Evolutionary conservation across 805 yeast genomes (phyloP), one percentile per base, ranked within the genome.

Genomic region (Wickerhamiella australiensis): DNA sequence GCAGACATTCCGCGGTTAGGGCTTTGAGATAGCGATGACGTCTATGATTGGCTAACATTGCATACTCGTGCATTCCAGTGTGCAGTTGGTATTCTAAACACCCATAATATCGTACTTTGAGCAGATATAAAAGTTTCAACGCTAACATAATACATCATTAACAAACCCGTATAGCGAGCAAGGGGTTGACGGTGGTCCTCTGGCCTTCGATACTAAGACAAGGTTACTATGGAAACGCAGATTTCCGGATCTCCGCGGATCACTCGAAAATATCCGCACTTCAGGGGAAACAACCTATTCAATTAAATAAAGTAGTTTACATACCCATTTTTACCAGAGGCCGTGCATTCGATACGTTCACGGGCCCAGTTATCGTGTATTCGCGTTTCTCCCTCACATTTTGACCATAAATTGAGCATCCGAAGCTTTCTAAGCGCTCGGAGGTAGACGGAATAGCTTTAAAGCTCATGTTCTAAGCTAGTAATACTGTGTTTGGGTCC

Each of bases 1-100:
- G 44, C 44, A 41, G 44, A 25, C 44, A 23, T 41, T 25, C 31
- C 31, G 31, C 11, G 47, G 47, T 35, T 45, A 45, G 47, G 47
- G 47, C 25, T 33, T 35, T 15, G 20, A 35, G 47, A 45, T 45
- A 45, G 41, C 12, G 20, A 11, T 22, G 31, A 9, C 18, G 31
- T 13, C 29, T 5, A 5, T 41, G 31, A 41, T 41, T 41, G 44
- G 44, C 22, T 8, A 17, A 5, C 5, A 3, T 3, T 37, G 42
- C 42, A 37, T 37, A 20, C 8, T 5, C 20, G 13, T 33, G 38
- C 38, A 33, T 33, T 33, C 38, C 38, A 33, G 38, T 15, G 33
- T 29, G 33, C 13, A 11, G 33, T 11, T n/a, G n/a, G n/a, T n/a
- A n/a, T n/a, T n/a, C n/a, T n/a, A 33, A 17, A n/a, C 5, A 20